These are phyloP conservation scores for Anethum foeniculum DNA, from an alignment of 140 eudicot genomes.

Conservation along the genomic window DNA sequence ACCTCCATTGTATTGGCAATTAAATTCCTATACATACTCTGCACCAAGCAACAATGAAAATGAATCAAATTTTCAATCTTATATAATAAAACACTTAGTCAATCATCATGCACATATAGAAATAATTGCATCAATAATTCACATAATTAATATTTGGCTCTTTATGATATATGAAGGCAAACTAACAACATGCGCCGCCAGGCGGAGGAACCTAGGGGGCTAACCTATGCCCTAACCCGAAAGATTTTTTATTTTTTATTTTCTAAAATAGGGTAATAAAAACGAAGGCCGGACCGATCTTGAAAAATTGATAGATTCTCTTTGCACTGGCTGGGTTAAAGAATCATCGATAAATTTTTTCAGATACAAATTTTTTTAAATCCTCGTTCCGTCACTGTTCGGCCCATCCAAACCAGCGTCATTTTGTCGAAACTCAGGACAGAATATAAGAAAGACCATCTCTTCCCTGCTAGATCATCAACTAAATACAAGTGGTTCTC, in stretches of 20 bases:
- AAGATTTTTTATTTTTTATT: neutral
- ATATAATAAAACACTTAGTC: neutral
- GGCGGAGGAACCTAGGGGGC: neutral
- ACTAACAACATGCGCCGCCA: neutral
- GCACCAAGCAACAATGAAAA: neutral
- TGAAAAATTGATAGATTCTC: no score
- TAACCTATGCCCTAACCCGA: neutral
- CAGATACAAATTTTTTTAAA: no score
- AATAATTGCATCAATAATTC: neutral
- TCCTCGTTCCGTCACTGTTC: no score
- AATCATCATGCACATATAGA: neutral
- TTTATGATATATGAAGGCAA: neutral
- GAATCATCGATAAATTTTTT: no score
- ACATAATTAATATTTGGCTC: neutral
- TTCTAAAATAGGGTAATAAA: neutral
- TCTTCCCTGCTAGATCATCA: neutral
- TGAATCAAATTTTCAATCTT: neutral
- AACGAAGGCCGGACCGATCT: neutral
- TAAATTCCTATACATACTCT: neutral
- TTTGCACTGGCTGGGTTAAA: neutral
- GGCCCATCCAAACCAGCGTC: neutral
- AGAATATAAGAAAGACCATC: neutral
- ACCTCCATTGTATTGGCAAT: constrained; percentile 14
- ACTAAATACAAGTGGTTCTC: neutral
- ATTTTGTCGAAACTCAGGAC: neutral